Percentiles rank a stretch among this genome's conserved stretches.
Conservation (phyloP, 2,329 filamentous ascomycete species). For the Beauveria pseudobassiana region DNA sequence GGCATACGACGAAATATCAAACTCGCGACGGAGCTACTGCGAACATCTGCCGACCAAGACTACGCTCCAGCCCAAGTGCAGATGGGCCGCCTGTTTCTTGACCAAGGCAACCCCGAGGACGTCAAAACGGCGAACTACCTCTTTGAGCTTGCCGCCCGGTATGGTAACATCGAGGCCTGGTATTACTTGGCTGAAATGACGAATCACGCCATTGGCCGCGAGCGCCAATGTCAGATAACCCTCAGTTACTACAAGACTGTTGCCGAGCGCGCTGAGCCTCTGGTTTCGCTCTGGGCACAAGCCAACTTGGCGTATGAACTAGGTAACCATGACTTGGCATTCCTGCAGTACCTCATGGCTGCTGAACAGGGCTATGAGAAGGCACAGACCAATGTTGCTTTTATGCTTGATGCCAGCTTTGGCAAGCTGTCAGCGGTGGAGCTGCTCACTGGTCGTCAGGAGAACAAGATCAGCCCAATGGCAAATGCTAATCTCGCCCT, state of each 20-base stretch:
- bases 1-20: slow-evolving; percentile 62
- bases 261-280: slow-evolving; percentile 62
- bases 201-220: slow-evolving; percentile 70
- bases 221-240: slow-evolving; percentile 70
- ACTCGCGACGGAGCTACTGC: slow-evolving; percentile 69
- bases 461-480: slow-evolving; percentile 30
- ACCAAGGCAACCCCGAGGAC: slow-evolving; percentile 66
- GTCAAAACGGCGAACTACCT: slow-evolving; percentile 73
- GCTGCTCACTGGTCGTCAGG: slow-evolving; percentile 31
- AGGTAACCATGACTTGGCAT: slow-evolving; percentile 71
- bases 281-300: slow-evolving; percentile 73
- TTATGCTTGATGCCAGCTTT: slow-evolving; percentile 68
- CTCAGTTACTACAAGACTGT: slow-evolving; percentile 77
- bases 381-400: slow-evolving; percentile 85
- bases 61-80: slow-evolving; percentile 74
- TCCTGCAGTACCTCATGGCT: slow-evolving; percentile 76
- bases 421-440: slow-evolving; percentile 34
- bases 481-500: slow-evolving; percentile 59
- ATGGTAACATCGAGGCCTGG: slow-evolving; percentile 79
- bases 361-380: slow-evolving; percentile 89
- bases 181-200: slow-evolving; percentile 90
- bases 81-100: slow-evolving; percentile 75
- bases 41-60: slow-evolving; percentile 73
- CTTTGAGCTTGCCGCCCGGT: slow-evolving; percentile 78
- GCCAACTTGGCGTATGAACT: slow-evolving; percentile 75